Base-by-base conservation (phyloP, 2,329 filamentous ascomycete genomes). In the Monilinia aucupariae region DNA sequence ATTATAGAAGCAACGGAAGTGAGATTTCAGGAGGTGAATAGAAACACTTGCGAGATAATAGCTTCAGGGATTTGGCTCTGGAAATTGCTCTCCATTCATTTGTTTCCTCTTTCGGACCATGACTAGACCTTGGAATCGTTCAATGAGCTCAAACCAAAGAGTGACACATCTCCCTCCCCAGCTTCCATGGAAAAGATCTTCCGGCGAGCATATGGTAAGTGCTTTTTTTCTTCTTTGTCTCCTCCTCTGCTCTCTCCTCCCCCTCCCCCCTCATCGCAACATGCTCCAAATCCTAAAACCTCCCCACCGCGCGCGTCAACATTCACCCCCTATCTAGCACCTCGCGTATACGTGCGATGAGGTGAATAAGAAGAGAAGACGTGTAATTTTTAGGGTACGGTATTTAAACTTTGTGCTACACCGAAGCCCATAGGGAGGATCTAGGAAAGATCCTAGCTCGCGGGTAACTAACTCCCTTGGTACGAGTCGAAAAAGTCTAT, bases 131-230 rank as follows among this genome's bases (percentile, higher is more conserved):
- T 55, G 39, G 12, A 22, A 45, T 15, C 0, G 53, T 25, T 55
- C 37, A 30, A 32, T 45, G 53, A 30, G 39, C 25, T 55, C 25
- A n/a, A 43, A 43, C n/a, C 39, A 32, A 32, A 45, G 12, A 22
- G 25, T 55, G 39, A 39, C 45, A 55, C 30, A 47, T 27, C 7
- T 8, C 30, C 30, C 37, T n/a, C n/a, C n/a, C n/a, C n/a, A n/a
- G n/a, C n/a, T n/a, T n/a, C n/a, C n/a, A n/a, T 45, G n/a, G 41
- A 48, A 54, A 61, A 22, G 59, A 56, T 62, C 41, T 55, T 22
- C 50, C 17, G n/a, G 51, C 34, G 47, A 60, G 47, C 58, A 30
- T n/a, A 39, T 62, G 59, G 50, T 62, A 62, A 56, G 51, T 34
- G 50, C 51, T 62, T 48, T 47, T 60, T 37, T 7, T 15, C 10